A percentile compares a stretch with the other conserved stretches of the same genome.
Evolutionary conservation across 306 rosid species (phyloP).

Genomic region (Arachis hypogaea): DNA sequence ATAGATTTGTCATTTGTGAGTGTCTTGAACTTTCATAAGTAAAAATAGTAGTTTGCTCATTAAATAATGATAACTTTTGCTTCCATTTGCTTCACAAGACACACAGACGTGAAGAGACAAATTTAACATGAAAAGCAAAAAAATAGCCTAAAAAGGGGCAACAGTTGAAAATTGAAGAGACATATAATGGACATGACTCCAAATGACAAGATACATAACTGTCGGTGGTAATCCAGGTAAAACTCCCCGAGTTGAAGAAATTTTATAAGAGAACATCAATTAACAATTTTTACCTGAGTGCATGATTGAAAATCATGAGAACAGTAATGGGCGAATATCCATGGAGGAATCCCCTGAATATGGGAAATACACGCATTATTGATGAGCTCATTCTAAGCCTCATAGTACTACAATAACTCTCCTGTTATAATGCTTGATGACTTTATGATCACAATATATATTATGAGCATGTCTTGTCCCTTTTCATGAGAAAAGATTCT

Average conservation of each 20-base stretch:
- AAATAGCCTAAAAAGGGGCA: slow-evolving; percentile 7
- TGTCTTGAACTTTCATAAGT: no score
- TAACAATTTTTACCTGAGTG: slow-evolving; percentile 69
- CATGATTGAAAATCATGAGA: slow-evolving; percentile 93
- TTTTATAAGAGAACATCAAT: slow-evolving; percentile 24
- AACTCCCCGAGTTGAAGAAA: slow-evolving; percentile 26
- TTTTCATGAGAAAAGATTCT: slow-evolving; percentile 27
- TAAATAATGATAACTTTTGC: not conserved
- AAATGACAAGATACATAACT: slow-evolving; percentile 31
- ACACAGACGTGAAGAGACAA: not conserved
- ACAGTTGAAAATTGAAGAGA: slow-evolving; percentile 28
- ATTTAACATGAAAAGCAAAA: not conserved
- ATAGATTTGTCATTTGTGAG: no score
- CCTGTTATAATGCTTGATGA: not conserved
- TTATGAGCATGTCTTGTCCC: slow-evolving; percentile 7
- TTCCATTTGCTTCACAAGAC: slow-evolving; percentile 4
- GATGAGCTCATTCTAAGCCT: slow-evolving; percentile 12
- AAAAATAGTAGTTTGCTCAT: no score
- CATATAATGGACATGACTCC: slow-evolving; percentile 13
- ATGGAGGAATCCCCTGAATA: slow-evolving; percentile 88
- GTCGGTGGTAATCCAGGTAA: slow-evolving; percentile 27
- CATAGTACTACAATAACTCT: slow-evolving; percentile 6
- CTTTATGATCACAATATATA: slow-evolving; percentile 13
- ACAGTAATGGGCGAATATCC: slow-evolving; percentile 88
- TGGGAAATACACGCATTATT: slow-evolving; percentile 35